Evolutionary conservation across 805 yeast genomes (phyloP), one percentile per base, ranked within the genome.

Genomic region (Sugiyamaella mastotermitis): DNA sequence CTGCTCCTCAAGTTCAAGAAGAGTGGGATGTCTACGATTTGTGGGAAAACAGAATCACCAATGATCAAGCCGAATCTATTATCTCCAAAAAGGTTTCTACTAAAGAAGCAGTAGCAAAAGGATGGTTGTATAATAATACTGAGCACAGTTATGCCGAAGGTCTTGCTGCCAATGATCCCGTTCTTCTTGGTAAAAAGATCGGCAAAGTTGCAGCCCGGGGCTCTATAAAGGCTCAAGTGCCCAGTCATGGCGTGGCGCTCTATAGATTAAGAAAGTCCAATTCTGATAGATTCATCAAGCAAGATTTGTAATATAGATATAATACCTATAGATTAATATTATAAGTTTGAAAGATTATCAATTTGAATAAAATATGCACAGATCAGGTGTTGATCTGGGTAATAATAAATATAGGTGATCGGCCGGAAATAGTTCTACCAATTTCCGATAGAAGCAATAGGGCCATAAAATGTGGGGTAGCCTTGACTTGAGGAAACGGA

Each of bases 21-120:
- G 21, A 39, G 4, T 45, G 49, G 49, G 42, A 43, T 13, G 16
- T 45, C 1, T 40, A 43, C 20, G 49, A 45, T 27, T 33, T 42
- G 25, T 45, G 47, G 45, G 45, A 26, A 4, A 37, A 34, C 31
- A 30, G 47, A 21, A 41, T 40, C 13, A 32, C 28, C 23, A 25
- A 31, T 6, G 35, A 37, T 19, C 42, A 42, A 13, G 22, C 16
- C 20, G 26, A 10, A 10, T 19, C 36, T 11, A 30, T 40, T 16
- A 34, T 43, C 28, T 4, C 27, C 5, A 37, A 35, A 15, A 31
- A 38, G 28, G 13, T 15, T 16, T 18, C 38, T 11, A 25, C 29
- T 23, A 18, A 28, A 9, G 29, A 31, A 9, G 31, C 37, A 9
- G 9, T n/a, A 20, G 10, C 10, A 8, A 33, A 23, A n/a, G n/a